Conservation (phyloP, 352 stramenopile species). For the Globisporangium radiosum region DNA sequence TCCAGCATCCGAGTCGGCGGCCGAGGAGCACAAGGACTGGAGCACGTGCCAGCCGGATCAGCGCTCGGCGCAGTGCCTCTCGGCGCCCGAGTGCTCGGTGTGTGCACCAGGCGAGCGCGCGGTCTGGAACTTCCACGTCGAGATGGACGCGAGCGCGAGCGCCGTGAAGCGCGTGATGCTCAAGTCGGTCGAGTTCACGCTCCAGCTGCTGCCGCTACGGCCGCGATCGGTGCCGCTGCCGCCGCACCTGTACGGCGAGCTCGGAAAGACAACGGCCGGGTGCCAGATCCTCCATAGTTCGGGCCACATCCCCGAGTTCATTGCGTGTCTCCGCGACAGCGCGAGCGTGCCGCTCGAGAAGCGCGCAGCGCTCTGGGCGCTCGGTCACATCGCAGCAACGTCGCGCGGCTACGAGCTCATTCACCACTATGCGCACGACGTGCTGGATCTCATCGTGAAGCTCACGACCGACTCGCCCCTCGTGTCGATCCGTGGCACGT, state of each 20-base stretch:
- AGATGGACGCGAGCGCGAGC: constrained; percentile 59
- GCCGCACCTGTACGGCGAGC: constrained; percentile 79
- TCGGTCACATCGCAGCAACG: constrained; percentile 79
- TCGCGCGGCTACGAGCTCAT: constrained; percentile 76
- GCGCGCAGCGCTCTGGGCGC: constrained; percentile 74
- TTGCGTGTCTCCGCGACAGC: constrained; percentile 71
- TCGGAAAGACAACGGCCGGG: constrained; percentile 77
- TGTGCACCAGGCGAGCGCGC: constrained; percentile 76
- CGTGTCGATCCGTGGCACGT: constrained; percentile 80
- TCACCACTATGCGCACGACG: constrained; percentile 71
- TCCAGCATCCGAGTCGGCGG: constrained; percentile 45
- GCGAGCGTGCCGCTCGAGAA: constrained; percentile 82
- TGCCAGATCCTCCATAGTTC: constrained; percentile 77
- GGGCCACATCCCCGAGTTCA: constrained; percentile 79
- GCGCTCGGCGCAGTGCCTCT: constrained; percentile 59
- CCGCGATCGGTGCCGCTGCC: constrained; percentile 73
- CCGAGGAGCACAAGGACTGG: constrained; percentile 88
- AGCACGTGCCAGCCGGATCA: constrained; percentile 83
- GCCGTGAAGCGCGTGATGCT: constrained; percentile 75
- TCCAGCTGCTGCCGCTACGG: constrained; percentile 75
- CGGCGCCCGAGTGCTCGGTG: constrained; percentile 60
- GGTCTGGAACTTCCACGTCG: constrained; percentile 87
- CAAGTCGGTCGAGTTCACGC: constrained; percentile 87
- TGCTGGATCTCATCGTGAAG: constrained; percentile 85
- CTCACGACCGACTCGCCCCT: constrained; percentile 74